Evolutionary conservation across 352 stramenopile genomes (phyloP).

Genomic region (Globisporangium cystogenes): DNA sequence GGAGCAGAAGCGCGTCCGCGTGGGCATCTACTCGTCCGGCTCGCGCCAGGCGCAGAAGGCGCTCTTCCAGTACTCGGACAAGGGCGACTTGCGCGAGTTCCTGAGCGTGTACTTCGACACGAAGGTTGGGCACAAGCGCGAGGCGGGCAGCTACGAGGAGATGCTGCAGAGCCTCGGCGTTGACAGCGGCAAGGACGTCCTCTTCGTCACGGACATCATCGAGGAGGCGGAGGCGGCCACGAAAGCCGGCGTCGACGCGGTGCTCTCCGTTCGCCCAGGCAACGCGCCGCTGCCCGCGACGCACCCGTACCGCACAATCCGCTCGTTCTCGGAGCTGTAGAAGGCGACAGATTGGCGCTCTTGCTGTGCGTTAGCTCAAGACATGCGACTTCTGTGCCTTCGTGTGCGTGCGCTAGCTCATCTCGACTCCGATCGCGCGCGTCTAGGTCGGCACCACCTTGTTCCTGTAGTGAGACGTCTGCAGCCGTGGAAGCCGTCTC

Average conservation of each 20-base stretch:
- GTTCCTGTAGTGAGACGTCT: slow-evolving; percentile 3
- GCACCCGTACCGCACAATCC: slow-evolving; percentile 49
- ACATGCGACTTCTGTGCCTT: no score
- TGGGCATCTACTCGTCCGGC: slow-evolving; percentile 94
- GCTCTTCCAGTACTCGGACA: slow-evolving; percentile 83
- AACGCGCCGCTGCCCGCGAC: slow-evolving; percentile 66
- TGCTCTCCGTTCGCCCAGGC: slow-evolving; percentile 81
- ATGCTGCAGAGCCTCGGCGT: slow-evolving; percentile 81
- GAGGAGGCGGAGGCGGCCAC: slow-evolving; percentile 79
- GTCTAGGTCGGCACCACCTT: slow-evolving; percentile 15
- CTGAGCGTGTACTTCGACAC: slow-evolving; percentile 87
- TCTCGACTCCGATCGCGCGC: neutral
- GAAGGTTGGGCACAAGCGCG: slow-evolving; percentile 74
- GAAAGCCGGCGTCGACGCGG: slow-evolving; percentile 53
- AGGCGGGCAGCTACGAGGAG: slow-evolving; percentile 65
- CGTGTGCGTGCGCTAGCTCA: neutral
- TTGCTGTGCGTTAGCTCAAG: no score
- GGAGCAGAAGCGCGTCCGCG: slow-evolving; percentile 48
- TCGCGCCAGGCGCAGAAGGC: slow-evolving; percentile 82
- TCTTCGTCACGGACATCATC: slow-evolving; percentile 89
- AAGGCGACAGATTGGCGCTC: neutral
- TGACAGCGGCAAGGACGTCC: slow-evolving; percentile 66
- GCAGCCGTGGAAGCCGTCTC: neutral
- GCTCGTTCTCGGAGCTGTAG: slow-evolving; percentile 56
- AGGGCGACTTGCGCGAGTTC: slow-evolving; percentile 70